Conservation (phyloP, 345 rosid genomes). For the Salix exigua region DNA sequence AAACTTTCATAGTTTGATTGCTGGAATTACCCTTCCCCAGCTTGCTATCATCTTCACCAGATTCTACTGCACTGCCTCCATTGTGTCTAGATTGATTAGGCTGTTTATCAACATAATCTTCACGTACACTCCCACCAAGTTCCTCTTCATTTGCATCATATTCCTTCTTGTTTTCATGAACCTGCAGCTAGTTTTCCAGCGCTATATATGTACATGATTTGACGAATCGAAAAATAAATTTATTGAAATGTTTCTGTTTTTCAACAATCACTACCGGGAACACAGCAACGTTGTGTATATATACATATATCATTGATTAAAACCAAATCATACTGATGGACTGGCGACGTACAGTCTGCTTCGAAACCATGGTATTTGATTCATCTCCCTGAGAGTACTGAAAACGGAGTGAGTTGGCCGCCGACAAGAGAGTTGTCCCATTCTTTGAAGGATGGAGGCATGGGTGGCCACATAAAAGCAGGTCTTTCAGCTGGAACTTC, state of each 20-base stretch:
- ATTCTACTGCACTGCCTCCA: no score
- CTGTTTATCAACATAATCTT: no score
- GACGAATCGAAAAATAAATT: neutral
- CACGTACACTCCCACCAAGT: no score
- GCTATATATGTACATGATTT: neutral
- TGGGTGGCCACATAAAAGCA: slow-evolving; percentile 65
- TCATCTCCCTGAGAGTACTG: slow-evolving; percentile 44
- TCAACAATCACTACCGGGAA: neutral
- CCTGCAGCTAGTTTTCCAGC: neutral
- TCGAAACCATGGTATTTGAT: neutral
- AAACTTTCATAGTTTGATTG: no score
- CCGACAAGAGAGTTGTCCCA: slow-evolving; percentile 34
- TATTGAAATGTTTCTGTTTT: neutral
- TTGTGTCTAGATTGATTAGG: no score
- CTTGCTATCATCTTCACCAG: no score
- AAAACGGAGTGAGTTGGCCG: slow-evolving; percentile 28
- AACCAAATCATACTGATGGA: neutral
- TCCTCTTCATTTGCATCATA: no score
- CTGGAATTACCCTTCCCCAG: no score
- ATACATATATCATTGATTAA: neutral
- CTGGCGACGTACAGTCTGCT: neutral
- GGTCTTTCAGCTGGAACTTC: slow-evolving; percentile 58
- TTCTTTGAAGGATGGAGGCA: slow-evolving; percentile 54
- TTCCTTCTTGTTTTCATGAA: neutral
- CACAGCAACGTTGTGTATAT: neutral